These are phyloP conservation scores for Acorus calamus DNA, from an alignment of 106 monocot species.

Conservation along the genomic window DNA sequence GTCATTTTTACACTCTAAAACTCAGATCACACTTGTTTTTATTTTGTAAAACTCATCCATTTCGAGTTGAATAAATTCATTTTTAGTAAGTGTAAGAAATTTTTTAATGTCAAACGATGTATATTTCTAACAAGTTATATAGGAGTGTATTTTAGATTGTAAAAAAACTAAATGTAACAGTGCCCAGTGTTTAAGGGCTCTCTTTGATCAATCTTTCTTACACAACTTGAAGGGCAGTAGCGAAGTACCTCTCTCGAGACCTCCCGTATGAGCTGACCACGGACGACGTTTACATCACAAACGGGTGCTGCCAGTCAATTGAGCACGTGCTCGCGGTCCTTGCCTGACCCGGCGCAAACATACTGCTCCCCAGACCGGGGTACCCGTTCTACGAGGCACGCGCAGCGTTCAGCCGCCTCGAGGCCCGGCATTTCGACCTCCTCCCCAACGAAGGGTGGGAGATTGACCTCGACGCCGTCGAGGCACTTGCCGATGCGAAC, in stretches of 20 bases:
- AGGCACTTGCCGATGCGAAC: conserved; percentile 47
- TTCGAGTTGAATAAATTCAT: too few species aligned
- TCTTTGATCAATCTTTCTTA: too few species aligned
- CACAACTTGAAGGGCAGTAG: conserved; percentile 34
- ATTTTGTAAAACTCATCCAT: too few species aligned
- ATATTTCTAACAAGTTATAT: too few species aligned
- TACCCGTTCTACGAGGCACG: conserved; percentile 44
- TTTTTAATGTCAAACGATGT: too few species aligned
- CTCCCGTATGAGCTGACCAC: conserved; percentile 43
- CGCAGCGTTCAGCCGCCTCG: conserved; percentile 23
- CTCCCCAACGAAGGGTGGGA: conserved; percentile 53
- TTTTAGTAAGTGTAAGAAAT: too few species aligned
- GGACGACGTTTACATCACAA: conserved; percentile 47
- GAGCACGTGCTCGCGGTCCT: conserved; percentile 39
- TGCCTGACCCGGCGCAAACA: conserved; percentile 44
- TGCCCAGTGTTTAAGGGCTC: too few species aligned
- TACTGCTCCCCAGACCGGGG: conserved; percentile 51
- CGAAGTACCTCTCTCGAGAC: conserved; percentile 38
- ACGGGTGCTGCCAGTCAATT: conserved; percentile 40
- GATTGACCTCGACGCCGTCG: conserved; percentile 45
- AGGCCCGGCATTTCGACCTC: conserved; percentile 45
- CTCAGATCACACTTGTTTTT: too few species aligned
- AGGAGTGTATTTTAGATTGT: too few species aligned
- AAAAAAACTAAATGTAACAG: too few species aligned
- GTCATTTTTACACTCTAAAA: too few species aligned